Percentiles rank a stretch among this genome's conserved stretches.
These are phyloP conservation scores for Homolaphlyctis polyrhiza DNA, from an alignment of 371 early-diverging fungal species.

Conservation along the genomic window DNA sequence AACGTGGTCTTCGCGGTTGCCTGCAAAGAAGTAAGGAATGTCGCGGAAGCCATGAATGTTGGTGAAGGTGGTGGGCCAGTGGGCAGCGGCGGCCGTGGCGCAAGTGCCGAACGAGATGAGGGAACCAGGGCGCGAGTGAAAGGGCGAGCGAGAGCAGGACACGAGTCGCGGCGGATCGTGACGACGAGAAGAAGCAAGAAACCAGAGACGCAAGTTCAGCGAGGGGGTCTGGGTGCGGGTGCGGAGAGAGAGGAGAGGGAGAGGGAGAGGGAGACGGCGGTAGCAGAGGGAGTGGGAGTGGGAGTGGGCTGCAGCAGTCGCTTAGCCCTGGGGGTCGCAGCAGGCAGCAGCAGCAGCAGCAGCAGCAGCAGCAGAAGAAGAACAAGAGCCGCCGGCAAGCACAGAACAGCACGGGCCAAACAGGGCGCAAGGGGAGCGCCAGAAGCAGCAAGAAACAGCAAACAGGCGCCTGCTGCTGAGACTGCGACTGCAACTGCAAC, in stretches of 20 bases:
- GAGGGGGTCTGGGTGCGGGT: neutral
- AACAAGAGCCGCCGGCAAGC: neutral
- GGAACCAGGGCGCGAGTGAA: too few relatives aligned
- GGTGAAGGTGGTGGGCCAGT: neutral
- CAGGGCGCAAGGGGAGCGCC: neutral
- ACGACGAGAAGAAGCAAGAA: too few relatives aligned
- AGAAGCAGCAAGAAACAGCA: neutral
- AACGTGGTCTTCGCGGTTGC: constrained; percentile 46
- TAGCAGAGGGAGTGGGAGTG: neutral
- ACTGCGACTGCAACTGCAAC: too few relatives aligned
- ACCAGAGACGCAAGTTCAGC: too few relatives aligned
- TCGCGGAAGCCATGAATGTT: neutral
- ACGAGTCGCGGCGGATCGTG: too few relatives aligned
- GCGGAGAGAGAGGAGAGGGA: neutral
- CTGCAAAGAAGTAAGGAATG: constrained; percentile 1
- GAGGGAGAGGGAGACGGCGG: neutral
- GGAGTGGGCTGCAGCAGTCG: neutral
- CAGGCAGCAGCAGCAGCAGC: neutral
- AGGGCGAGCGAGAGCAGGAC: too few relatives aligned
- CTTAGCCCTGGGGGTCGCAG: neutral
- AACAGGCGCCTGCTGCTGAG: too few relatives aligned
- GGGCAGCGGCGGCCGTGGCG: neutral
- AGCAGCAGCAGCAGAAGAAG: neutral
- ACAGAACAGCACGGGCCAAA: neutral
- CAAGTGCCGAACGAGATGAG: too few relatives aligned